Evolutionary conservation across 768 basidiomycete species (phyloP), one percentile per base, ranked within the genome.

Genomic region (Guyanaporus albipodus): DNA sequence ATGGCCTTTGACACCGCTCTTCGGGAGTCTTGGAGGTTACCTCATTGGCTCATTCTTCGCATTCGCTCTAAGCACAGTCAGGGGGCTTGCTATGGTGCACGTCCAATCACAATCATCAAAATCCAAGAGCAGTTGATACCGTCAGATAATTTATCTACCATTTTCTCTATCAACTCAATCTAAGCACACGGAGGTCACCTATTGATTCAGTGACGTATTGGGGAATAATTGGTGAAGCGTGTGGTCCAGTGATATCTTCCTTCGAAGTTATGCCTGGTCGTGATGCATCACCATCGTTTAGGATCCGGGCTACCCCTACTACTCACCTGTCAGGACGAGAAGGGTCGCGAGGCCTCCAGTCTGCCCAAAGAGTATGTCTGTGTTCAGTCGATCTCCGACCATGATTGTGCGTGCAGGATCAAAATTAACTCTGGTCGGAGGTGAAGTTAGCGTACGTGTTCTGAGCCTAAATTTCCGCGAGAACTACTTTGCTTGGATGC

Each of bases 301-400:
- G 35, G 19, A 34, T 33, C 9, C 22, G 17, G 23, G 37, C 17
- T 26, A 31, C 3, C n/a, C n/a, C n/a, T 11, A 34, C 42, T 49
- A 55, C 67, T 53, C 61, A 87, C 92, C 93, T n/a, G 91, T 93
- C 56, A 98, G 70, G 46, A 98, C 95, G 33, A 97, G 82, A 46
- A 97, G 73, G 0, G 95, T 97, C 15, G 85, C 67, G 18, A 96
- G 75, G 22, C 91, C 91, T 33, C 91, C 91, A 37, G 79, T 78
- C 62, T 89, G 77, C 40, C 95, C 96, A 59, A 98, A 99, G 42
- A 87, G 69, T 57, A 99, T 97, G 67, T 99, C 95, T 6, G 96
- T 98, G 64, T 90, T 87, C 54, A 99, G 75, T 50, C 95, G 80
- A 70, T 99, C 95, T 33, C 95, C 95, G 36, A 98, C 75, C 91